phyloP scores from a whole-genome alignment of 257 asterid genomes.

The Parsonsia alboflavescens region DNA sequence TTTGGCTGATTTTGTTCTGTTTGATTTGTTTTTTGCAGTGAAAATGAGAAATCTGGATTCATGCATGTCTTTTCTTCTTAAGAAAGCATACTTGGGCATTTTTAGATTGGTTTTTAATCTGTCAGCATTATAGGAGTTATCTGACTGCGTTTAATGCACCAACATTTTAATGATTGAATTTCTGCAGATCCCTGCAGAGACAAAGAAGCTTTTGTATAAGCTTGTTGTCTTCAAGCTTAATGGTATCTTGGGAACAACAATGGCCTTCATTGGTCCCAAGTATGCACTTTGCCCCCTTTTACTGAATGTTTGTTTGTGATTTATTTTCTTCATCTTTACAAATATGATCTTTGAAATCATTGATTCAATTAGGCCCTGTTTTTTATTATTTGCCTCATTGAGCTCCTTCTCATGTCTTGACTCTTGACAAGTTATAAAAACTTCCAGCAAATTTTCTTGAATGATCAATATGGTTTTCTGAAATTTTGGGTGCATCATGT shows the following conservation, averaged over 20 bases:
- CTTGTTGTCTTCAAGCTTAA: slow-evolving; percentile 94
- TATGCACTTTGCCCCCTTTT: slow-evolving; percentile 26
- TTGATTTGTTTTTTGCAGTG: slow-evolving; percentile 42
- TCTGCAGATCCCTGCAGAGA: slow-evolving; percentile 62
- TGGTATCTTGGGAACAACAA: slow-evolving; percentile 99
- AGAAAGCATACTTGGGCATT: background rate
- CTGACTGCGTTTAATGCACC: no score
- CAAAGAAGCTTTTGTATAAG: slow-evolving; percentile 76
- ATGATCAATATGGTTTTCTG: background rate
- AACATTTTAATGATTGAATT: no score
- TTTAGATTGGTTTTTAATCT: background rate
- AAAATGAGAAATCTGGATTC: slow-evolving; percentile 66
- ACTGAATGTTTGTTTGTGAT: background rate
- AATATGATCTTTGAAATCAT: background rate
- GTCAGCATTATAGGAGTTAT: no score
- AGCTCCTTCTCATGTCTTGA: background rate
- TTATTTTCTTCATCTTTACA: background rate
- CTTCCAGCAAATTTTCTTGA: background rate
- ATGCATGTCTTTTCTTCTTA: background rate
- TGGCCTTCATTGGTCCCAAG: slow-evolving; percentile 99
- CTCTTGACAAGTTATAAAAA: background rate
- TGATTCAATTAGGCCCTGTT: background rate
- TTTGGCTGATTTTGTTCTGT: background rate
- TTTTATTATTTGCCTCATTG: background rate
- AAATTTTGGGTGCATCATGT: background rate